phyloP scores from a whole-genome alignment of 306 rosid species.

The Alnus rubra region DNA sequence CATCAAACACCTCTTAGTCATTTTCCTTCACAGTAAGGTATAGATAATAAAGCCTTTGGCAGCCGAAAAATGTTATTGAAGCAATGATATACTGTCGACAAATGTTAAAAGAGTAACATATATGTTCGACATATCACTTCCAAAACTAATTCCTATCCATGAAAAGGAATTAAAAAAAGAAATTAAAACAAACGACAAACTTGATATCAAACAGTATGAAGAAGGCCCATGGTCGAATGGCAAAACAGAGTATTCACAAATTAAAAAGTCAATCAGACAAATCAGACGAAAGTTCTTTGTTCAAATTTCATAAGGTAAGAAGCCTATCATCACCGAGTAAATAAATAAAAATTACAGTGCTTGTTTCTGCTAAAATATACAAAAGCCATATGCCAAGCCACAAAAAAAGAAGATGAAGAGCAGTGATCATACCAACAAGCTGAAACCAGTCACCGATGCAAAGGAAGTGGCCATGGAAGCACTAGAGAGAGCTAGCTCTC shows the following conservation, averaged over 20 bases:
- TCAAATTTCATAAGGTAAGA: background rate
- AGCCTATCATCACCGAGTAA: background rate
- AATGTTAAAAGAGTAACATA: background rate
- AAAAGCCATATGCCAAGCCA: no score
- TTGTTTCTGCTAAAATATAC: background rate
- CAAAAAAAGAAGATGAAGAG: background rate
- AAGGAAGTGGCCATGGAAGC: slow-evolving; percentile 57
- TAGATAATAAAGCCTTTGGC: no score
- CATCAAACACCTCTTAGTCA: no score
- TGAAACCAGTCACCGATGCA: slow-evolving; percentile 52
- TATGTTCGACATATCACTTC: background rate
- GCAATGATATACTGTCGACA: background rate
- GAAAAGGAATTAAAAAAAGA: background rate
- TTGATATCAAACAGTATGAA: no score
- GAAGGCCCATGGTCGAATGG: background rate
- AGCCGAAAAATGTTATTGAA: background rate
- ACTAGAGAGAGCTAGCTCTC: slow-evolving; percentile 44
- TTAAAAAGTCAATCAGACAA: background rate
- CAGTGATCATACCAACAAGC: slow-evolving; percentile 37
- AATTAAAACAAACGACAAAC: background rate
- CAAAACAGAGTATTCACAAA: background rate
- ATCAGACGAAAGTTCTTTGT: background rate
- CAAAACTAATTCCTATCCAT: background rate
- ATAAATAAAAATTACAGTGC: background rate
- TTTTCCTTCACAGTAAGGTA: no score